These are phyloP conservation scores for Amanita inopinata DNA, from an alignment of 768 basidiomycete species.

Conservation along the genomic window DNA sequence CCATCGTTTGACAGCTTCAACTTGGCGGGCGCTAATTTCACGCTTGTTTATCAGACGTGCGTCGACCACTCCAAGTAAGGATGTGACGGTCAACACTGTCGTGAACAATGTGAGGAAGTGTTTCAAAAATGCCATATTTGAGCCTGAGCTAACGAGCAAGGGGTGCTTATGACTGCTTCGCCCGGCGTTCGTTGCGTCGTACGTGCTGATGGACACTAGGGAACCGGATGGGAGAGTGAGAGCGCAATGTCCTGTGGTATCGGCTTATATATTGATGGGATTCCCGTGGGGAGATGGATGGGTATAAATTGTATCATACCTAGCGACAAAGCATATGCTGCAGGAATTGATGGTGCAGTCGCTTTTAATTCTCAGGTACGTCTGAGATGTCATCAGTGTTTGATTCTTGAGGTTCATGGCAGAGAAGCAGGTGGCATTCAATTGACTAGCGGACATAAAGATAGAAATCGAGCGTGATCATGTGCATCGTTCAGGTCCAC, in stretches of 20 bases:
- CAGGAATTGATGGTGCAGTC: no score
- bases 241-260: not conserved
- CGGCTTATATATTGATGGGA: not conserved
- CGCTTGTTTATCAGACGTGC: conserved; percentile 25
- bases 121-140: conserved; percentile 2
- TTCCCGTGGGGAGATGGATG: not conserved
- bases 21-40: conserved; percentile 34
- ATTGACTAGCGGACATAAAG: no score
- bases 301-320: not conserved
- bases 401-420: no score
- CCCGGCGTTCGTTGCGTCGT: no score
- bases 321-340: not conserved
- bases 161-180: no score
- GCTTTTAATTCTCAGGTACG: no score
- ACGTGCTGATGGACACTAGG: not conserved
- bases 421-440: no score
- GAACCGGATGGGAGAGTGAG: not conserved
- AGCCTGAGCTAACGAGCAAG: not conserved
- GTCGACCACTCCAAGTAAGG: not conserved
- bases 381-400: no score
- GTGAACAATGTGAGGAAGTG: not conserved
- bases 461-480: no score
- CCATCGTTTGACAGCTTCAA: conserved; percentile 38
- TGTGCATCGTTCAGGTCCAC: no score
- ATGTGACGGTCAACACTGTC: not conserved